These are phyloP conservation scores for Didymella exigua DNA, from an alignment of 2,329 filamentous ascomycete genomes.

Conservation along the genomic window DNA sequence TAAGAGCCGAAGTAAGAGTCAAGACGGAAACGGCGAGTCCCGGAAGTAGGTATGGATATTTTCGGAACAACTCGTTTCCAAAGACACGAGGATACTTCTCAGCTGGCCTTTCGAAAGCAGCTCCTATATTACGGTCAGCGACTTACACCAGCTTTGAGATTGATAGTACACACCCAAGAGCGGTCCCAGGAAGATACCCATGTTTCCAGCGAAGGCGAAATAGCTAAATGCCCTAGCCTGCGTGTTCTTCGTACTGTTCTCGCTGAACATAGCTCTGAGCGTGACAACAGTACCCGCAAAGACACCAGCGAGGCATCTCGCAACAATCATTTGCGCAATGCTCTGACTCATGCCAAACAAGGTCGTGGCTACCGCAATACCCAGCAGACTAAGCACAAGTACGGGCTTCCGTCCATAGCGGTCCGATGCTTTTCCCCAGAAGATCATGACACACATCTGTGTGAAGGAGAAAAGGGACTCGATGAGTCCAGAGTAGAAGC, in stretches of 20 bases:
- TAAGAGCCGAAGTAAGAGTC: slow-evolving; percentile 59
- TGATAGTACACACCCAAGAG: slow-evolving; percentile 54
- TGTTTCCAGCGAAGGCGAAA: slow-evolving; percentile 76
- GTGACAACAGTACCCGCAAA: slow-evolving; percentile 78
- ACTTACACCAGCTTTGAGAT: not conserved
- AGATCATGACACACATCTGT: slow-evolving; percentile 78
- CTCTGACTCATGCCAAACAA: slow-evolving; percentile 71
- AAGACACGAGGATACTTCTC: slow-evolving; percentile 67
- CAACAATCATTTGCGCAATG: slow-evolving; percentile 76
- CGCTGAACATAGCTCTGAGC: slow-evolving; percentile 76
- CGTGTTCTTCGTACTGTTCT: slow-evolving; percentile 71
- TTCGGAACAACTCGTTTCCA: slow-evolving; percentile 62
- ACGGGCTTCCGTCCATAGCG: slow-evolving; percentile 74
- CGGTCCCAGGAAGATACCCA: slow-evolving; percentile 76
- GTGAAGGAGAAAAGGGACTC: slow-evolving; percentile 72
- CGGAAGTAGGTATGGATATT: slow-evolving; percentile 70
- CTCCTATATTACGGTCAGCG: slow-evolving; percentile 56
- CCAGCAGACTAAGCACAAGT: slow-evolving; percentile 69
- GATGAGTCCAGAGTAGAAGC: slow-evolving; percentile 80
- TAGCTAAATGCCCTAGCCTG: slow-evolving; percentile 76
- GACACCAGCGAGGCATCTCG: slow-evolving; percentile 72
- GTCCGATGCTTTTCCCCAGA: slow-evolving; percentile 73
- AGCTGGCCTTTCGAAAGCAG: slow-evolving; percentile 70
- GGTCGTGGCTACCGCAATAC: slow-evolving; percentile 64
- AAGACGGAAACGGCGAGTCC: slow-evolving; percentile 64